Evolutionary conservation across 352 stramenopile genomes (phyloP), one percentile per base, ranked within the genome.

Genomic region (Phytophthora citrophthora): DNA sequence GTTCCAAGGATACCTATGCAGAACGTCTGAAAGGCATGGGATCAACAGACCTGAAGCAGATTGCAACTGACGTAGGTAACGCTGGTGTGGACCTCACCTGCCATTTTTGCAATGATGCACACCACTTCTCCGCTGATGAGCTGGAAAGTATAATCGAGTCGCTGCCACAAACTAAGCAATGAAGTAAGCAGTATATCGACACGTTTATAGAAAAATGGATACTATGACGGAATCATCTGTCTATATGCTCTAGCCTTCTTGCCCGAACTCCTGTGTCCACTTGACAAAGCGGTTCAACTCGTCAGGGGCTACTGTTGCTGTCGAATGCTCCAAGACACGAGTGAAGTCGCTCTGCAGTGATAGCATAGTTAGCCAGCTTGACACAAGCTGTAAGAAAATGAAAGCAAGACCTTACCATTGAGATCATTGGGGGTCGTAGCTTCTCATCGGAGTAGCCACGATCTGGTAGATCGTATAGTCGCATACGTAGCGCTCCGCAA

Each of bases 191-290:
- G 27, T 75, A 61, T 76, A 76, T 70, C 52, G 52, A 66, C 54
- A 72, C 43, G 43, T 48, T 44, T 54, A 52, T 66, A 60, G 54
- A 76, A 64, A 27, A 36, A 58, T 66, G 53, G 57, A 60, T 58
- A 29, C 1, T 20, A 20, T 60, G 51, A 63, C 51, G 39, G 18
- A 53, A 11, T 48, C 47, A 72, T 74, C 65, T 63, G 54, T 62
- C 44, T 71, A 65, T 65, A 52, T 64, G 15, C 3, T 76, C 72
- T 86, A 97, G 31, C 98, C 98, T 70, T 99, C 98, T 78, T 99
- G 94, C 41, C 98, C 98, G 88, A 99, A 99, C 74, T 99, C 90
- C 29, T 94, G 90, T 6, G 98, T 99, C 98, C 98, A 99, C 61
- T 99, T 96, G 15, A 96, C 83, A 66, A 99, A 99, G 26, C 95